Evolutionary conservation across 805 yeast species (phyloP).

Genomic region (Cyberlindnera samutprakarnensis): DNA sequence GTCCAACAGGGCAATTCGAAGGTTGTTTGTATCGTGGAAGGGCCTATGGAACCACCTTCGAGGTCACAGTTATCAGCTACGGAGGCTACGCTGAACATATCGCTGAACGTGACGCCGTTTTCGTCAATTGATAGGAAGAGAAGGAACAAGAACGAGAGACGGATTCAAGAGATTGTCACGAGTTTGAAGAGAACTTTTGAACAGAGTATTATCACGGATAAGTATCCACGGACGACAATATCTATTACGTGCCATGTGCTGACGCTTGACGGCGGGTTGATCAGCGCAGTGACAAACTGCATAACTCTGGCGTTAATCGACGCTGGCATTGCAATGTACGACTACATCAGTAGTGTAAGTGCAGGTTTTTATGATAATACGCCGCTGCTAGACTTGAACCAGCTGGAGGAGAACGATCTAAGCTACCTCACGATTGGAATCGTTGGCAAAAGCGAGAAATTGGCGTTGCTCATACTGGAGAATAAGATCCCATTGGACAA

Average conservation of each 20-base stretch:
- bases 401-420: constrained; percentile 77
- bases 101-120: constrained; percentile 71
- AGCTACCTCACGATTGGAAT: constrained; percentile 77
- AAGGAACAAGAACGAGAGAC: constrained; percentile 57
- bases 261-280: constrained; percentile 84
- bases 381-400: constrained; percentile 76
- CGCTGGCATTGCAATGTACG: constrained; percentile 93
- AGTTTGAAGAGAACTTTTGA: constrained; percentile 63
- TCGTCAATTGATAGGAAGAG: constrained; percentile 71
- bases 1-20: constrained; percentile 91
- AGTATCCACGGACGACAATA: constrained; percentile 82
- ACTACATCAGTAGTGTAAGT: constrained; percentile 73
- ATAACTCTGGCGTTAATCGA: constrained; percentile 85
- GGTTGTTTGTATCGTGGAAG: constrained; percentile 76
- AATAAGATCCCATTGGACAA: constrained; percentile 80
- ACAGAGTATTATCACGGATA: constrained; percentile 62
- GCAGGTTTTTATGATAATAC: constrained; percentile 75
- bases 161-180: constrained; percentile 60
- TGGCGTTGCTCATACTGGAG: constrained; percentile 71
- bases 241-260: constrained; percentile 68
- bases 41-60: constrained; percentile 78
- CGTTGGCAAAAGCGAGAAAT: constrained; percentile 73
- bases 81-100: constrained; percentile 53
- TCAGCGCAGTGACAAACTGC: constrained; percentile 77
- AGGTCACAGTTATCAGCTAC: constrained; percentile 44